Evolutionary conservation across 177 flowering plant species (phyloP), one percentile per base, ranked within the genome.

Genomic region (Vitis hybrid): DNA sequence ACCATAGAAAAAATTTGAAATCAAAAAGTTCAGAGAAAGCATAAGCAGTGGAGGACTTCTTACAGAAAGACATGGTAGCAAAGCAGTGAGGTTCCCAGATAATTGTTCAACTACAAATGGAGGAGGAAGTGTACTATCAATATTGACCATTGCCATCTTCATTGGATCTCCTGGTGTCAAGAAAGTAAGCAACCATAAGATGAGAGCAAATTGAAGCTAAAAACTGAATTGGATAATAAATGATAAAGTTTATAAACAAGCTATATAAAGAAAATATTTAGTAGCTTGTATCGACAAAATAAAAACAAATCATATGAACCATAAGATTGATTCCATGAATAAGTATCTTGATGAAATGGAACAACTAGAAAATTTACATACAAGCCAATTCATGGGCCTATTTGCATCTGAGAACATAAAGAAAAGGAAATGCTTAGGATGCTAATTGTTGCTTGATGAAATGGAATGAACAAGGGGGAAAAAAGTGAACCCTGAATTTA

Each of bases 1-100:
- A 13, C 51, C 51, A 68, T 49, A 17, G 17, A 11, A 41, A 41
- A 41, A 41, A 41, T 41, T 27, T 41, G 46, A 59, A 21, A 12
- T 9, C 18, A 32, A 13, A 30, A 68, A 58, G 35, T 48, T 51
- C 46, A 35, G 62, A 20, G 46, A 32, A 15, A 60, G 32, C 4
- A 35, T 53, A 71, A 67, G 48, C 55, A 53, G 41, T 50, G 8
- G 69, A 67, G 61, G 12, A 66, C 9, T 20, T 56, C 92, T 90
- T 82, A 92, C 93, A n/a, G 94, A 85, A 66, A 94, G 90, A 61
- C 79, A 80, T 21, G 94, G 96, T 62, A 92, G 78, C 74, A 90
- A 80, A 71, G 77, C 81, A 75, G 73, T 74, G 21, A 92, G 90
- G 75, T 88, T 86, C 52, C 27, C 73, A 27, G 88, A 79, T 70